phyloP scores from a whole-genome alignment of 441 rosid genomes.

The Gossypium schwendimanii region DNA sequence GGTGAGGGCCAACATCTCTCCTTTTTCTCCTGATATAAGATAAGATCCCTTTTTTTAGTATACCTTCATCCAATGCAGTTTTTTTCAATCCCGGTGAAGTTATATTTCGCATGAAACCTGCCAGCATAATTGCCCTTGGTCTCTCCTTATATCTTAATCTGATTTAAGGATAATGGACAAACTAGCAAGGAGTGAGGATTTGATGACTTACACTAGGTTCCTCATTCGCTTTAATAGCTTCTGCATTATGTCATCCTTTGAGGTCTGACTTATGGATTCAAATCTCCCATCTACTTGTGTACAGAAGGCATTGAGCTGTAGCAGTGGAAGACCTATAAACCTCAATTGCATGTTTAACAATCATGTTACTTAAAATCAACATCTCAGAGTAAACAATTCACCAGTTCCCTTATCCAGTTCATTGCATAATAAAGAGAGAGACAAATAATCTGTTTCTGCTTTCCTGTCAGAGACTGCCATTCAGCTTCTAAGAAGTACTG shows the following conservation, averaged over 20 bases:
- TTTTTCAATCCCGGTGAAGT: background rate
- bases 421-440: slow-evolving; percentile 66
- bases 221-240: slow-evolving; percentile 69
- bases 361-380: slow-evolving; percentile 8
- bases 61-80: background rate
- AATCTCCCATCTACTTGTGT: slow-evolving; percentile 55
- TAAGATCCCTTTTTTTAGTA: background rate
- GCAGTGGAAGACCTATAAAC: slow-evolving; percentile 21
- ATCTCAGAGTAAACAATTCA: slow-evolving; percentile 24
- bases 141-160: background rate
- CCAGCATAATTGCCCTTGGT: background rate
- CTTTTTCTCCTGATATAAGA: background rate
- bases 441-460: slow-evolving; percentile 59
- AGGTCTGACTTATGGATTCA: slow-evolving; percentile 51
- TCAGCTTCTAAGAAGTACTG: slow-evolving; percentile 55
- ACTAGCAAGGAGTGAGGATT: slow-evolving; percentile 7
- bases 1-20: background rate
- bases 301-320: slow-evolving; percentile 78
- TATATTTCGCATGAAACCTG: background rate
- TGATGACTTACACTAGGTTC: slow-evolving; percentile 61
- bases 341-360: slow-evolving; percentile 11
- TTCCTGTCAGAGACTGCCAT: slow-evolving; percentile 52
- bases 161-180: background rate
- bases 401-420: slow-evolving; percentile 85
- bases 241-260: slow-evolving; percentile 51